Evolutionary conservation across 129 eudicot species (phyloP), one percentile per base, ranked within the genome.

Genomic region (Arctium lappa): DNA sequence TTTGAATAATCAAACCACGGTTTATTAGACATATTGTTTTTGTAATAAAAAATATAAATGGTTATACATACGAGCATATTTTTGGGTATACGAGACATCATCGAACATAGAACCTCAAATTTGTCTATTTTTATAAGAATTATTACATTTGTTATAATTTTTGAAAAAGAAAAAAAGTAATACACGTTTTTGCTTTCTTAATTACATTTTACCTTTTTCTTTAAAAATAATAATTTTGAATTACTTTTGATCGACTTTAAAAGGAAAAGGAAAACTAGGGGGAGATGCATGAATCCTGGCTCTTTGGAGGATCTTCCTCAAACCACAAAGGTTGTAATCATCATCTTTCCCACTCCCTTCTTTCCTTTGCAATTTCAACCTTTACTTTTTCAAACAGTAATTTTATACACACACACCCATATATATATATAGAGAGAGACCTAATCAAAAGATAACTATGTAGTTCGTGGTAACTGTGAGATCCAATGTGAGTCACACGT

Each of bases 251-350:
- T 77, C 72, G n/a, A 30, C 32, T 31, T 22, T 2, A 6, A 10
- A 44, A 22, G 31, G 13, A 29, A 27, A 69, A 66, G 72, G 16
- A 76, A 56, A 76, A n/a, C 34, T 48, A 39, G 5, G 16, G 37
- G 38, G 22, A 69, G 68, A 65, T 74, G 27, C 72, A 53, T 76
- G 86, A 69, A 69, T 76, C 86, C 78, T 50, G 66, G 32, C 73
- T 69, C 73, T 48, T 83, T 77, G 73, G 86, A 77, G 73, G 82
- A 48, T 83, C 62, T 69, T 50, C 76, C 81, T 48, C 68, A 60
- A 60, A 16, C 8, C 76, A 75, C 86, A 18, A 75, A 40, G 3
- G 68, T 60, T 60, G 68, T 60, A 60, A 60, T 60, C 68, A 60
- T 4, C 68, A 60, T 60, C 68, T 60, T 60, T n/a, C 29, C 68